Evolutionary conservation across 768 basidiomycete genomes (phyloP).

Genomic region (Tricholomella constricta): DNA sequence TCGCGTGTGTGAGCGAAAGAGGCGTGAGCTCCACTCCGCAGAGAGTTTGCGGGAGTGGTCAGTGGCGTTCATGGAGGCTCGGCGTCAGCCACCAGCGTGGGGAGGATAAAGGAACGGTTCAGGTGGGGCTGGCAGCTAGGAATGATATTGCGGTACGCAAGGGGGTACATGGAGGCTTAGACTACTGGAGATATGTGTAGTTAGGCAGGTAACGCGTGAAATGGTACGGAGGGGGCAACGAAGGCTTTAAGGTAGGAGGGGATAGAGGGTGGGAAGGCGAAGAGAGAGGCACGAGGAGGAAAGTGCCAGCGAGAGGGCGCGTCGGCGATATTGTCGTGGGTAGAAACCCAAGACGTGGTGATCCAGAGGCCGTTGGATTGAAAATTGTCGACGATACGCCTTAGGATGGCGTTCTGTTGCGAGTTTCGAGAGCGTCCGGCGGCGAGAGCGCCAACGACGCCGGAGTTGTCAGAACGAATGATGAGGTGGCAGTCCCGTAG

Average conservation of each 20-base stretch:
- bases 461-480: conserved; percentile 38
- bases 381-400: conserved; percentile 24
- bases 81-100: no score
- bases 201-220: background rate
- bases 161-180: background rate
- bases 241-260: background rate
- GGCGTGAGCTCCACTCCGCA: no score
- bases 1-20: no score
- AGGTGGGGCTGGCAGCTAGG: no score
- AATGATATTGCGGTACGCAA: no score
- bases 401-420: conserved; percentile 29
- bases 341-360: conserved; percentile 25
- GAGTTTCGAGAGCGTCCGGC: conserved; percentile 27
- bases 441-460: conserved; percentile 28
- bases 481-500: conserved; percentile 27
- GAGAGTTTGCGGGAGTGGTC: no score
- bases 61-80: no score
- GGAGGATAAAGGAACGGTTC: no score
- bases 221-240: conserved; percentile 11
- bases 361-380: conserved; percentile 26
- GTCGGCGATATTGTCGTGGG: conserved; percentile 10
- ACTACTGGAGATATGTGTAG: background rate
- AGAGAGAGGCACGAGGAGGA: background rate
- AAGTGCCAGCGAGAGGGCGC: conserved; percentile 21
- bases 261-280: background rate